Evolutionary conservation across 2,329 filamentous ascomycete genomes (phyloP), one percentile per base, ranked within the genome.

Genomic region (Colletotrichum gloeosporioides): DNA sequence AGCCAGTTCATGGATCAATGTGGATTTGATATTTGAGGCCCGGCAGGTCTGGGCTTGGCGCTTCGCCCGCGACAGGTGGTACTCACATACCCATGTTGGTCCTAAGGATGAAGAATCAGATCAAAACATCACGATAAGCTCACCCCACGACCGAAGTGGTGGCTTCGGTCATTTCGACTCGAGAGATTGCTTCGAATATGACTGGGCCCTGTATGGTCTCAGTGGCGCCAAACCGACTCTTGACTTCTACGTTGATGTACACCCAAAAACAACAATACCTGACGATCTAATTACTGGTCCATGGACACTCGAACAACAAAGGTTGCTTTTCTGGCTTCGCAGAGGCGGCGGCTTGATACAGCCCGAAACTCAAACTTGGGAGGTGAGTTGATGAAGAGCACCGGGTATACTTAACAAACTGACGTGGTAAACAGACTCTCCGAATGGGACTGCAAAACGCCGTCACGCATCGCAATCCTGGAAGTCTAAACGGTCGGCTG

Each of bases 251-350:
- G 75, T 80, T 25, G 86, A 88, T 69, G 82, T 89, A 13, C 86
- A 89, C 69, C 82, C 81, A 13, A 77, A 79, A 8, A 82, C 83
- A 5, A 83, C 82, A n/a, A 83, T 89, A 53, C 88, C 88, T 8
- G 80, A 82, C 13, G 59, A 76, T 6, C 83, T 89, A 31, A 73
- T 89, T 36, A 84, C 82, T 0, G 87, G 87, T 0, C 86, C 87
- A 1, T 88, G 86, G 86, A 79, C 84, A 29, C 84, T 85, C 6
- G 83, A 84, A 49, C 79, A 82, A 57, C 80, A 83, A 29, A 83
- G 85, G 53, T 86, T 87, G 32, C 81, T 89, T 7, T 88, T 88
- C 79, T 89, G 88, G 88, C 81, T 89, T 25, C 80, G 84, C 12
- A 84, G 86, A 44, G 85, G 82, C 8, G 87, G 87, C 16, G 81